These are phyloP conservation scores for Amniculicola lignicola DNA, from an alignment of 495 filamentous ascomycete genomes.

Conservation along the genomic window DNA sequence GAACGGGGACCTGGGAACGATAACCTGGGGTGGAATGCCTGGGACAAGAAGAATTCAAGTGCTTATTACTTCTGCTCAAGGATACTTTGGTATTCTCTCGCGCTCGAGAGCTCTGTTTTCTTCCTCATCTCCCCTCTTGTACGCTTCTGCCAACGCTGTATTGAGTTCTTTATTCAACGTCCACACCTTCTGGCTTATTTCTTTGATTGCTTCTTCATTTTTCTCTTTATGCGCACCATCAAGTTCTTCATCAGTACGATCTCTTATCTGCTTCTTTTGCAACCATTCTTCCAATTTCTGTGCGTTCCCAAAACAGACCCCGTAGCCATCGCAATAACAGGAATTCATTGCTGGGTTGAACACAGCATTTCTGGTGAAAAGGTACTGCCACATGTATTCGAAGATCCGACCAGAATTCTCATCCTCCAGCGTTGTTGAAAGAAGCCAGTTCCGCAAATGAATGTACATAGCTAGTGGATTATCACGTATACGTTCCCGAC, in stretches of 20 bases:
- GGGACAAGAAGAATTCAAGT: too few species aligned
- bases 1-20: too few species aligned
- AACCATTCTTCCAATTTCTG: conserved; percentile 18
- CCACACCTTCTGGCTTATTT: not conserved
- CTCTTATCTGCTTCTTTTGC: conserved; percentile 12
- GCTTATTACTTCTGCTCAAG: too few species aligned
- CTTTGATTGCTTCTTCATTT: conserved; percentile 12
- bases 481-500: conserved; percentile 5
- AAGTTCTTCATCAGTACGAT: conserved; percentile 9
- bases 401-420: conserved; percentile 22
- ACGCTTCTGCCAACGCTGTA: conserved; percentile 2
- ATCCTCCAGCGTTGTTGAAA: conserved; percentile 15
- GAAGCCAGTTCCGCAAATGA: conserved; percentile 19
- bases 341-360: conserved; percentile 18
- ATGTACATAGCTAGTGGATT: conserved; percentile 18
- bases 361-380: conserved; percentile 23
- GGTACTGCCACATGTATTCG: conserved; percentile 31
- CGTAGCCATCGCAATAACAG: conserved; percentile 32
- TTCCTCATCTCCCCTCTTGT: conserved; percentile 20
- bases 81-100: conserved; percentile 8
- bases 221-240: conserved; percentile 2
- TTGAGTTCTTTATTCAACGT: conserved; percentile 15
- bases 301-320: conserved; percentile 27
- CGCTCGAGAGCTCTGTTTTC: conserved; percentile 16
- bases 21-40: too few species aligned